Percentiles rank a stretch among this genome's conserved stretches.
Evolutionary conservation across 768 basidiomycete genomes (phyloP).

Genomic region (Scleroderma citrinum): DNA sequence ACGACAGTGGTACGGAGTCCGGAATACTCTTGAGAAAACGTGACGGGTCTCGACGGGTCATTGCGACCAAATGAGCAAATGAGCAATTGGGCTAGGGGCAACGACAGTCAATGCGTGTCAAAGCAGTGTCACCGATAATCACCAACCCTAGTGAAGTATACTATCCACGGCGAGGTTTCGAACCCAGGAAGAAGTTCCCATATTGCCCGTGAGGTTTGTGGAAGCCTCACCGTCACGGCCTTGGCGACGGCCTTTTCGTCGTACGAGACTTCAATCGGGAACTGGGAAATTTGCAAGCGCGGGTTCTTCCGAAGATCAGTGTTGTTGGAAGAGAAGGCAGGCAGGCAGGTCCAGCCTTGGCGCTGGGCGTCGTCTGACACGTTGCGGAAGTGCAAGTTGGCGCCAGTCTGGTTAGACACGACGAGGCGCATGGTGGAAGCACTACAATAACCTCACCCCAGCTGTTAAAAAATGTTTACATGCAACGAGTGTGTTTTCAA

Average conservation of each 20-base stretch:
- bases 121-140: background rate
- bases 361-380: conserved; percentile 1
- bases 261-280: background rate
- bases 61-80: conserved; percentile 44
- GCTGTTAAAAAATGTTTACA: too few species aligned
- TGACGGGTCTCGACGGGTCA: conserved; percentile 53
- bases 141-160: conserved; percentile 52
- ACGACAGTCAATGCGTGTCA: conserved; percentile 3
- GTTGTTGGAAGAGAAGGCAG: conserved; percentile 21
- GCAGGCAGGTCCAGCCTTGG: conserved; percentile 9
- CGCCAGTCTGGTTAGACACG: conserved; percentile 34
- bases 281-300: conserved; percentile 6
- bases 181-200: conserved; percentile 42
- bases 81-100: conserved; percentile 38
- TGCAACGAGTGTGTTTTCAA: too few species aligned
- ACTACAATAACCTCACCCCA: too few species aligned
- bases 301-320: conserved; percentile 13
- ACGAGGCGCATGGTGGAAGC: conserved; percentile 20
- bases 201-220: conserved; percentile 21
- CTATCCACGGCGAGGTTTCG: conserved; percentile 48
- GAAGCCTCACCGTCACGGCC: conserved; percentile 14
- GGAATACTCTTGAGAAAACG: conserved; percentile 60
- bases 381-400: conserved; percentile 17
- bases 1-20: conserved; percentile 61
- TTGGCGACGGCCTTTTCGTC: background rate